Conservation (phyloP, 306 rosid species). For the Mimosa pudica region DNA sequence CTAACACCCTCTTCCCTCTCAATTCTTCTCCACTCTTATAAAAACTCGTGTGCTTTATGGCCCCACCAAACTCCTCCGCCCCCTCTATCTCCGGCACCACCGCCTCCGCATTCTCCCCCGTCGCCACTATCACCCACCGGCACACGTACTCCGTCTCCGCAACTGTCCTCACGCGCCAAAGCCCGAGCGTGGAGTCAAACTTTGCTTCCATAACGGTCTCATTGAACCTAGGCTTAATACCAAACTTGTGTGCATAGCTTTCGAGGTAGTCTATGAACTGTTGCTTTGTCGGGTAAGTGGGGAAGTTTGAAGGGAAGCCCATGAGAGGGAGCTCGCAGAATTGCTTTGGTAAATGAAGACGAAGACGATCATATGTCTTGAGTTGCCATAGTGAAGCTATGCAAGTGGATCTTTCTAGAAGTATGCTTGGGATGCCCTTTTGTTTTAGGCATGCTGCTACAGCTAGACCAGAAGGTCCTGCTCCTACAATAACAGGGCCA, state of each 20-base stretch:
- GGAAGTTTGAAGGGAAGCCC: conserved; percentile 60
- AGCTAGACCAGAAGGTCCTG: conserved; percentile 87
- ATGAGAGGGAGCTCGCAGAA: conserved; percentile 73
- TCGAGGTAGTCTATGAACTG: conserved; percentile 68
- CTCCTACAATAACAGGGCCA: conserved; percentile 78
- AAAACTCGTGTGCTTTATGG: conserved; percentile 65
- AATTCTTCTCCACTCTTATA: conserved; percentile 74
- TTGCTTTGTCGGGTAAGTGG: conserved; percentile 76
- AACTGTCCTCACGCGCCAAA: conserved; percentile 53
- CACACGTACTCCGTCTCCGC: conserved; percentile 50
- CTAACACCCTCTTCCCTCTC: conserved; percentile 65
- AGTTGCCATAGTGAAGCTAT: conserved; percentile 87
- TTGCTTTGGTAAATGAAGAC: conserved; percentile 75
- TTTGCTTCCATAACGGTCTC: conserved; percentile 55
- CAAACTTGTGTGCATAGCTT: conserved; percentile 51
- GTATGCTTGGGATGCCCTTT: conserved; percentile 47
- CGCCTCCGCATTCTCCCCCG: conserved; percentile 92
- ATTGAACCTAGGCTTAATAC: conserved; percentile 56
- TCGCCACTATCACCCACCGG: conserved; percentile 78
- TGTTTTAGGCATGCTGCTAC: conserved; percentile 69
- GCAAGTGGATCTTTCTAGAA: conserved; percentile 78
- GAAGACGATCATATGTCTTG: conserved; percentile 74
- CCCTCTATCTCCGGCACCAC: conserved; percentile 67
- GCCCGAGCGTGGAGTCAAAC: conserved; percentile 49
- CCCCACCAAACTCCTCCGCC: conserved; percentile 47